Evolutionary conservation across 176 grass and related monocot species (phyloP), one percentile per base, ranked within the genome.

Genomic region (Zea luxurians): DNA sequence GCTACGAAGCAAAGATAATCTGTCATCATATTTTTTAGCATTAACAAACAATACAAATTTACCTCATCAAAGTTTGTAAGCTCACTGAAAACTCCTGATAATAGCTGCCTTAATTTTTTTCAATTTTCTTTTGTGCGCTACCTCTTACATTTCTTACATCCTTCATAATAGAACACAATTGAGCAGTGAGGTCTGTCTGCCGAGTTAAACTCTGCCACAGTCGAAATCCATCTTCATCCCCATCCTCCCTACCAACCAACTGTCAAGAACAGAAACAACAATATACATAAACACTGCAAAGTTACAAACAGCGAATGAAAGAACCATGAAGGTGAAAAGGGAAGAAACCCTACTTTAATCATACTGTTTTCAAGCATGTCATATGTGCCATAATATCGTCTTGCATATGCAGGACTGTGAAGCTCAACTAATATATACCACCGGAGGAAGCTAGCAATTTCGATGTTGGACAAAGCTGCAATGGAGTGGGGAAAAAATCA

Each of bases 351-450:
- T 78, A 98, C 96, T 81, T 90, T 94, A 78, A 95, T 94, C 87
- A 95, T 95, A 77, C 82, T 90, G 81, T 98, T 84, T 92, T 98
- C 89, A 58, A 98, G 88, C 90, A 95, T 82, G 69, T 95, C 96
- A 89, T 98, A 92, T 10, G 90, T 98, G 69, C 70, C 80, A 49
- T 90, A 92, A 68, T 92, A 98, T 41, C 90, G 85, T 59, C 81
- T 98, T 78, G 96, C 92, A 87, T 92, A 89, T 78, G 88, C 68
- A 67, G 72, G 87, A 82, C 90, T 82, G 37, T 87, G 92, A 78
- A 98, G 90, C 84, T 98, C 96, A 41, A 98, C 96, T 66, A 93
- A 70, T 52, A 98, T 84, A 81, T 98, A 98, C 96, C 96, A 98
- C 62, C 88, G 90, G 65, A 98, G 83, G 81, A 98, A 95, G 82